Evolutionary conservation across 805 yeast species (phyloP).

Genomic region (Cyberlindnera maclurae): DNA sequence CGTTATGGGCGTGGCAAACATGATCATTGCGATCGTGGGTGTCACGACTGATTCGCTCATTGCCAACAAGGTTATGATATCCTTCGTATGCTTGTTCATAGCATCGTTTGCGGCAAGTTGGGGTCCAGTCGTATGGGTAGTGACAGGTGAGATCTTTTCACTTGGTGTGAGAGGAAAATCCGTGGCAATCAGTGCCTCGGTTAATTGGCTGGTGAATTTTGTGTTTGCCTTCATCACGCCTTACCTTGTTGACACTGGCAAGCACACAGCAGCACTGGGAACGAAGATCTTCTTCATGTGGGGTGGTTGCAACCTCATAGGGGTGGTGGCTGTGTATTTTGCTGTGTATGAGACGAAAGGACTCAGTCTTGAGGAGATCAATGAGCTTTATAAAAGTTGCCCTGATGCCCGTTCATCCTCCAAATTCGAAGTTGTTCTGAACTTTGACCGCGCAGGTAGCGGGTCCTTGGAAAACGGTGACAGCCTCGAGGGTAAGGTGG

Average conservation of each 20-base stretch:
- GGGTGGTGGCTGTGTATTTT: constrained; percentile 55
- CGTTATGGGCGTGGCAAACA: constrained; percentile 64
- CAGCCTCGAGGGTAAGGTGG: constrained; percentile 1
- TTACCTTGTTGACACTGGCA: constrained; percentile 61
- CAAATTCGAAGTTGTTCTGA: constrained; percentile 28
- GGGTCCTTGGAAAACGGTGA: neutral
- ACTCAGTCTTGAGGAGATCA: constrained; percentile 72
- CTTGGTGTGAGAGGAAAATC: constrained; percentile 72
- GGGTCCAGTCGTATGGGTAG: constrained; percentile 81
- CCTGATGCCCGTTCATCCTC: constrained; percentile 45
- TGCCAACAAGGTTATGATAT: constrained; percentile 48
- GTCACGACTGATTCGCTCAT: constrained; percentile 37
- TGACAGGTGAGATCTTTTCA: constrained; percentile 59
- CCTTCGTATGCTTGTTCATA: constrained; percentile 65
- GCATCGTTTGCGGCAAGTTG: constrained; percentile 75
- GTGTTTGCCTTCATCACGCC: constrained; percentile 72
- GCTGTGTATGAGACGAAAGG: constrained; percentile 78
- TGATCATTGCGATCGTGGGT: constrained; percentile 65
- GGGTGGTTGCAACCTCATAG: constrained; percentile 63
- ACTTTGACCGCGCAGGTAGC: constrained; percentile 2
- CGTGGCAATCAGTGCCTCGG: constrained; percentile 66
- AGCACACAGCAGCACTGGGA: constrained; percentile 62
- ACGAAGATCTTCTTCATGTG: constrained; percentile 70
- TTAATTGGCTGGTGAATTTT: constrained; percentile 77
- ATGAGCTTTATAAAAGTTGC: constrained; percentile 62